Evolutionary conservation across 176 grass and related monocot species (phyloP).

Genomic region (Poa annua): DNA sequence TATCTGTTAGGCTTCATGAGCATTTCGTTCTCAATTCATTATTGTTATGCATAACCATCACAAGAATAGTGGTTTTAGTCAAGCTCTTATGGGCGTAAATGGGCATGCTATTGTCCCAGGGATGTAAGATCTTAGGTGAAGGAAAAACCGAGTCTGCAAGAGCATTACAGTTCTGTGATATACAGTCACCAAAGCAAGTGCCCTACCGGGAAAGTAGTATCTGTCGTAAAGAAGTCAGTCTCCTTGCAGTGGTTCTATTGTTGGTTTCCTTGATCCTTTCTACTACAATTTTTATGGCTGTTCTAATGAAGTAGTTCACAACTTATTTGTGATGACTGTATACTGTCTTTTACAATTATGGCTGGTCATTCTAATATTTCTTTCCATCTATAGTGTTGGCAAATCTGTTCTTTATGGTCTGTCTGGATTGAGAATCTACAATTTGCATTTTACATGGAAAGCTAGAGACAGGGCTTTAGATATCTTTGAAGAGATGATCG

Average conservation of each 20-base stretch:
- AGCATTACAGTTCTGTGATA: conserved; percentile 68
- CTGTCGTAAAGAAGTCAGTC: conserved; percentile 65
- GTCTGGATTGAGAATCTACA: no score
- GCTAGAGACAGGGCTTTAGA: no score
- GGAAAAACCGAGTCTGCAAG: conserved; percentile 57
- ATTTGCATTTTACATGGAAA: no score
- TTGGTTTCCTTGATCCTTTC: conserved; percentile 81
- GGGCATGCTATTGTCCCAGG: conserved; percentile 50
- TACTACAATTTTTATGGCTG: background rate
- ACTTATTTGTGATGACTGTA: no score
- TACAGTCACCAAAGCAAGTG: conserved; percentile 66
- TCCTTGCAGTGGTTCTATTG: conserved; percentile 59
- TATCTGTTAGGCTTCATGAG: no score
- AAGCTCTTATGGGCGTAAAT: conserved; percentile 67
- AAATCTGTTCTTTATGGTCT: no score
- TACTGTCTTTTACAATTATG: no score
- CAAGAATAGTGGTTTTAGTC: conserved; percentile 69
- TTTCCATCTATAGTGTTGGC: no score
- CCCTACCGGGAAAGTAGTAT: conserved; percentile 83
- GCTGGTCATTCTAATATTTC: no score
- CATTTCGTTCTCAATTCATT: no score
- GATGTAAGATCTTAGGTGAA: conserved; percentile 29
- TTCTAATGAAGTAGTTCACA: no score
- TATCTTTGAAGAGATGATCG: no score
- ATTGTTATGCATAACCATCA: conserved; percentile 48